Base-by-base conservation (phyloP, 2,329 filamentous ascomycete species). In the Colletotrichum gloeosporioides region DNA sequence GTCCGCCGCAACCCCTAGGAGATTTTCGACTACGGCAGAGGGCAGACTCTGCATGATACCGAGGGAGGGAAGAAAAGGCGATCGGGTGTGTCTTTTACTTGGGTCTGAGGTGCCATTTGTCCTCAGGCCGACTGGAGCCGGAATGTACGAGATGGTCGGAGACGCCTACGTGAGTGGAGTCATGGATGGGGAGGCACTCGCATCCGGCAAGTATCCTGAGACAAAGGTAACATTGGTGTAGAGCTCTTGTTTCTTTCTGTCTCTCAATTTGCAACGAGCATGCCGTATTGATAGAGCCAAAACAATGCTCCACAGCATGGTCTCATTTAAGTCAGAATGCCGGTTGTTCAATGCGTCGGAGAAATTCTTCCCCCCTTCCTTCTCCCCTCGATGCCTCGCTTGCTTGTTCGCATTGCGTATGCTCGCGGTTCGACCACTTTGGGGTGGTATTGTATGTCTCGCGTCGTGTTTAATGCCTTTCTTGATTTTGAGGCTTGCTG, bases 81-180 rank as follows among this genome's bases (percentile, higher is more conserved):
- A 75, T 25, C 31, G 8, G 1, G 5, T 71, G 13, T 75, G 72
- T 10, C 2, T 71, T 18, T 18, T 75, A 4, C 44, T 71, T 6
- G 68, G 72, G 4, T 64, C 68, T 9, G 67, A 75, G 34, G 72
- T 75, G 32, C 72, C 68, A 4, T 71, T 75, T 16, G n/a, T 71
- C 27, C 57, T 75, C 8, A 39, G 68, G 8, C 68, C 68, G 15
- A 59, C 68, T 18, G 27, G 31, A 18, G 7, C 34, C 10, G 39
- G 72, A 7, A 49, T 53, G 57, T 71, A 71, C 44, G 55, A 71
- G 59, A 10, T 75, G 59, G 62, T 66, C n/a, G 72, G 72, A 25
- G 72, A 71, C 8, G 59, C 44, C 8, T 61, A 71, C 25, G 67
- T 75, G 18, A 70, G 68, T 66, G 72, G 68, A 6, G 39, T 66